Evolutionary conservation across 257 asterid species (phyloP).

Genomic region (Fraxinus pennsylvanica): DNA sequence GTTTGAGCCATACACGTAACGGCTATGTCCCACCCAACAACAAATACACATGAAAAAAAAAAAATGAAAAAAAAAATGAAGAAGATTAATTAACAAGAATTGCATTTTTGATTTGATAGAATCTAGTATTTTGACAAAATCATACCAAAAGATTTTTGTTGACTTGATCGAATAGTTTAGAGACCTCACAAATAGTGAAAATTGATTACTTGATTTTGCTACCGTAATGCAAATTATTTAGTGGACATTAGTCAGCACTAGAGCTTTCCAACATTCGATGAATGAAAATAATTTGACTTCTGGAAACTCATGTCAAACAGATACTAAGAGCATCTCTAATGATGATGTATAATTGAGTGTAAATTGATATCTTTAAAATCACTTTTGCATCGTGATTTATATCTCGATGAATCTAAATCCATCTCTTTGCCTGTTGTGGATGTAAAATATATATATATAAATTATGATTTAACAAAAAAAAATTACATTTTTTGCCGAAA

Average conservation of each 20-base stretch:
- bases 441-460: too few species aligned
- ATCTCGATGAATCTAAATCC: too few species aligned
- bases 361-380: too few species aligned
- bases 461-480: too few species aligned
- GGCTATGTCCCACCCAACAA: background rate
- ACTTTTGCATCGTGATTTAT: too few species aligned
- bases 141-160: background rate
- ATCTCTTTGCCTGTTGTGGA: too few species aligned
- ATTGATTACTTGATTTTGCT: background rate
- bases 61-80: background rate
- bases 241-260: background rate
- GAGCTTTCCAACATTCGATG: background rate
- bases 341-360: too few species aligned
- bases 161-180: background rate
- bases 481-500: too few species aligned
- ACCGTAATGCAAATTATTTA: background rate
- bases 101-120: constrained; percentile 19
- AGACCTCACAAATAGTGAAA: background rate
- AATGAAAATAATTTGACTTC: background rate
- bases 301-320: too few species aligned
- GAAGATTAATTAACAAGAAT: background rate
- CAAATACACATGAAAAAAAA: background rate
- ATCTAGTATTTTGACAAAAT: background rate
- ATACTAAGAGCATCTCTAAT: too few species aligned
- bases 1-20: background rate